Percentiles rank a stretch among this genome's conserved stretches.
Evolutionary conservation across 345 rosid species (phyloP).

Genomic region (Nasturtium officinale): DNA sequence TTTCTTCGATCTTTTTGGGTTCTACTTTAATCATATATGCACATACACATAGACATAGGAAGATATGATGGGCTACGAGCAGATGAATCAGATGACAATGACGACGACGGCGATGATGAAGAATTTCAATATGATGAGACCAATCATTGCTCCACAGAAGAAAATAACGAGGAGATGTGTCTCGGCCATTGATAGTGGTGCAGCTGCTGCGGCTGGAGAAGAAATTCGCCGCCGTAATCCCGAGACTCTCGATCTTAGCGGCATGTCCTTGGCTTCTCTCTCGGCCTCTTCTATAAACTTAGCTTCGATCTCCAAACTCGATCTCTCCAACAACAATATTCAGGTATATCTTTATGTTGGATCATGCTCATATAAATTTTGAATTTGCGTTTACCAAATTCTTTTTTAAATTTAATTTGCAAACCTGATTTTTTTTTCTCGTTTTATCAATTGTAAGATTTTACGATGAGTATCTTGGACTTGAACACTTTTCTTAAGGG

Average conservation of each 20-base stretch:
- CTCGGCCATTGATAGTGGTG: conserved; percentile 31
- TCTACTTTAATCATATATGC: conserved; percentile 26
- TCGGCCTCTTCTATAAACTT: conserved; percentile 62
- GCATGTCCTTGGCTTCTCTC: conserved; percentile 64
- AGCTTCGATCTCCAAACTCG: conserved; percentile 61
- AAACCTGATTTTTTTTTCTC: not conserved
- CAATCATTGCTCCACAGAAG: conserved; percentile 27
- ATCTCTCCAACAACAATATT: conserved; percentile 86
- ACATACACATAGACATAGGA: conserved; percentile 36
- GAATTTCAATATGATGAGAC: conserved; percentile 21
- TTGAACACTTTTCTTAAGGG: not conserved
- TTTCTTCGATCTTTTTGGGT: not conserved
- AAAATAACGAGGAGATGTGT: conserved; percentile 29
- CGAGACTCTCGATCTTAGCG: conserved; percentile 67
- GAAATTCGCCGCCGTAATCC: conserved; percentile 40
- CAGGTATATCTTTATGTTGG: conserved; percentile 49
- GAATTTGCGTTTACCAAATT: not conserved
- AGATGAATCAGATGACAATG: conserved; percentile 47
- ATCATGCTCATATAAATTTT: not conserved
- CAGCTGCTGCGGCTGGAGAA: conserved; percentile 25
- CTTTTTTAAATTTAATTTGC: not conserved
- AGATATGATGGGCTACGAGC: conserved; percentile 43
- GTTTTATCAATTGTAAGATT: not conserved
- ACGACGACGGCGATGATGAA: conserved; percentile 36
- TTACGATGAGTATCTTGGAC: not conserved